Conservation (phyloP, 306 rosid species). For the Rubus idaeus region DNA sequence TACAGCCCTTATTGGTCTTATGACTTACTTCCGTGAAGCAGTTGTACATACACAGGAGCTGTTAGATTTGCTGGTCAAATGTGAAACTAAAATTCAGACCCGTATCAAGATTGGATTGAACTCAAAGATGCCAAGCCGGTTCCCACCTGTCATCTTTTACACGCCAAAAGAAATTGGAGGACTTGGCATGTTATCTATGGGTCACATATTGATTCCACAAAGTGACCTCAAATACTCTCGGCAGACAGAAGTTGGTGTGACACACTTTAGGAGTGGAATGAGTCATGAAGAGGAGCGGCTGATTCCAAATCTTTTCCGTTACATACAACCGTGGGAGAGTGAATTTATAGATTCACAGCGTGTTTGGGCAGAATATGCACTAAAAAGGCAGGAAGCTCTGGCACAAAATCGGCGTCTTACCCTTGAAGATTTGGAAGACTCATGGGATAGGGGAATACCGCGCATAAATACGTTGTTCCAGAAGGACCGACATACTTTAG, state of each 20-base stretch:
- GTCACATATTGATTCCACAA: conserved; percentile 97
- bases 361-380: conserved; percentile 98
- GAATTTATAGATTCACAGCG: conserved; percentile 96
- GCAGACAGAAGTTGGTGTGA: conserved; percentile 97
- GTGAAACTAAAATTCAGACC: conserved; percentile 95
- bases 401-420: conserved; percentile 96
- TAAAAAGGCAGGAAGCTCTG: conserved; percentile 95
- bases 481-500: conserved; percentile 94
- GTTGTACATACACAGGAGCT: conserved; percentile 94
- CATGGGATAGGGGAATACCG: conserved; percentile 98
- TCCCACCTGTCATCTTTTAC: conserved; percentile 96
- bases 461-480: conserved; percentile 94
- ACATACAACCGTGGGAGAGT: conserved; percentile 98
- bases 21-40: conserved; percentile 98
- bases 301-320: conserved; percentile 90
- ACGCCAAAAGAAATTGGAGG: conserved; percentile 98
- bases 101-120: conserved; percentile 94
- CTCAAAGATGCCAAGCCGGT: conserved; percentile 99
- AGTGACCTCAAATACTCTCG: conserved; percentile 95
- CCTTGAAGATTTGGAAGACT: conserved; percentile 97
- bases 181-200: conserved; percentile 98
- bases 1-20: conserved; percentile 92
- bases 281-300: conserved; percentile 96
- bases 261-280: conserved; percentile 99
- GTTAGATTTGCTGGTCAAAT: conserved; percentile 85